phyloP scores from a whole-genome alignment of 1,284 basidiomycete species.

The Moesziomyces antarcticus region DNA sequence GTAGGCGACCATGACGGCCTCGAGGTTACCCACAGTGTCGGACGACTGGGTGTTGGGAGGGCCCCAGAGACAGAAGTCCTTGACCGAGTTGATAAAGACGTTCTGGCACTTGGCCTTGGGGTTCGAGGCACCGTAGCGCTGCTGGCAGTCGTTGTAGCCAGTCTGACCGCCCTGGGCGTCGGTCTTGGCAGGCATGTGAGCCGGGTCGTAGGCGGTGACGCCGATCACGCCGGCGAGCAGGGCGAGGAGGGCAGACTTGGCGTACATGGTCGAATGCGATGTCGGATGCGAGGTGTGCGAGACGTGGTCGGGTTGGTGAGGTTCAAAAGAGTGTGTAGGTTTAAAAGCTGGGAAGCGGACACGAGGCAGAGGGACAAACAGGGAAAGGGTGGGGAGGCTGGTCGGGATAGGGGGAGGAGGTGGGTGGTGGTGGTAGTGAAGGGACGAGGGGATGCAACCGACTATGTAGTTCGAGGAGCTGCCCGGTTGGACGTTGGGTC shows the following conservation, averaged over 20 bases:
- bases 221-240: constrained; percentile 44
- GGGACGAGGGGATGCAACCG: constrained; percentile 1
- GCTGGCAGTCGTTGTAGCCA: constrained; percentile 63
- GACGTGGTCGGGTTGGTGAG: constrained; percentile 1
- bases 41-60: constrained; percentile 37
- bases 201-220: constrained; percentile 54
- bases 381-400: constrained; percentile 6
- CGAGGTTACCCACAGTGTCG: constrained; percentile 52
- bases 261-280: constrained; percentile 36
- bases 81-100: constrained; percentile 62
- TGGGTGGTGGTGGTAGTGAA: constrained; percentile 6
- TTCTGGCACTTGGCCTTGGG: constrained; percentile 64
- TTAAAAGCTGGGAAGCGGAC: constrained; percentile 1
- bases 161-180: constrained; percentile 56
- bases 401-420: constrained; percentile 2
- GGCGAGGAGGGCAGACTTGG: constrained; percentile 44
- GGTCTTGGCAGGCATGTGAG: constrained; percentile 59
- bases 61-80: constrained; percentile 66
- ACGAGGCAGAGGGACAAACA: constrained; percentile 5
- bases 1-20: constrained; percentile 78
- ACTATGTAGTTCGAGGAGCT: too few species aligned
- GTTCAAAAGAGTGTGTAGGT: constrained; percentile 31
- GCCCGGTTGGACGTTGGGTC: too few species aligned
- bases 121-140: constrained; percentile 54
- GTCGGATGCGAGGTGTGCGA: background rate